Evolutionary conservation across 176 grass and related monocot genomes (phyloP).

Genomic region (Bothriochloa decipiens): DNA sequence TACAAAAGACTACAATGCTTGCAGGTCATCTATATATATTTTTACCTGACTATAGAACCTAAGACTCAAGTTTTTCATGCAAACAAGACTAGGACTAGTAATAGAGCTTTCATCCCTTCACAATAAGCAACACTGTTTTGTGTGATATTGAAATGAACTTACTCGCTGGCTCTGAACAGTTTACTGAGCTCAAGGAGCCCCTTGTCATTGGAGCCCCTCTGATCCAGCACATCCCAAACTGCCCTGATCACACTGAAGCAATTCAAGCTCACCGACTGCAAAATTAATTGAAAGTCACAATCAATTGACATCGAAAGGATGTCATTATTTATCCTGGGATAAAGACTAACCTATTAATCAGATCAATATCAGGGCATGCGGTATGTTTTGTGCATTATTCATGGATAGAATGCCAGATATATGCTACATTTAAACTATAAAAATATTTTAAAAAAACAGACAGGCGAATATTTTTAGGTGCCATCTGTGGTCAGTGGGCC

Average conservation of each 20-base stretch:
- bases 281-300: conserved; percentile 33
- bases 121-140: not conserved
- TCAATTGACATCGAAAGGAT: not conserved
- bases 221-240: conserved; percentile 67
- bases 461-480: not conserved
- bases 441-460: not conserved
- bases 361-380: not conserved
- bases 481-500: not conserved
- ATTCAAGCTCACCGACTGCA: conserved; percentile 84
- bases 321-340: not conserved
- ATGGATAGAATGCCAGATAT: not conserved
- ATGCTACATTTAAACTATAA: not conserved
- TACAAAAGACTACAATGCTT: not conserved
- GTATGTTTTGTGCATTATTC: not conserved
- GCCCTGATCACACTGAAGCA: conserved; percentile 84
- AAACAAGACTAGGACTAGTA: not conserved
- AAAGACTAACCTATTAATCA: not conserved
- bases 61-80: not conserved
- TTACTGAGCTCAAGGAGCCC: conserved; percentile 48
- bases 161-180: not conserved
- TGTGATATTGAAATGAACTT: not conserved
- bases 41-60: not conserved
- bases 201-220: conserved; percentile 50
- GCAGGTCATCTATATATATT: not conserved
- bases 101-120: not conserved